Conservation (phyloP, 169 alveolate genomes). For the Perkinsus marinus region DNA sequence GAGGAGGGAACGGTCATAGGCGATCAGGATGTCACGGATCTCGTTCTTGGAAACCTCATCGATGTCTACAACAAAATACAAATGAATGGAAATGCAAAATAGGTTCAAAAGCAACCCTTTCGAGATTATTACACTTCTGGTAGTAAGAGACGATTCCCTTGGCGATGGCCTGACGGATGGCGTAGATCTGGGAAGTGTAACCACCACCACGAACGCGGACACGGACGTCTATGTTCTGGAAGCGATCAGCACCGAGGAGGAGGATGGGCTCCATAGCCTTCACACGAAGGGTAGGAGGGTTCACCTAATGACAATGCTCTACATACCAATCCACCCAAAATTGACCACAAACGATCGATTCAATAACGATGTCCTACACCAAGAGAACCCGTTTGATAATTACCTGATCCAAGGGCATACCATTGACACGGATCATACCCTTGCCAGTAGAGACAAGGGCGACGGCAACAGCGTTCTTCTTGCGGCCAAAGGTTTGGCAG, state of each 20-base stretch:
- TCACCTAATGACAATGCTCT: not conserved
- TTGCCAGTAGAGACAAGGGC: conserved; percentile 83
- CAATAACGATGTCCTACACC: not conserved
- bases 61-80: conserved; percentile 32
- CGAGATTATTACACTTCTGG: conserved; percentile 64
- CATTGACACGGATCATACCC: conserved; percentile 90
- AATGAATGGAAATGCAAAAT: not conserved
- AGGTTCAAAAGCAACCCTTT: not conserved
- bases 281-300: conserved; percentile 57
- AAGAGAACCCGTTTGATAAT: not conserved
- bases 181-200: conserved; percentile 87
- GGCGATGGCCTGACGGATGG: conserved; percentile 91
- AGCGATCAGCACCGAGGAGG: conserved; percentile 82
- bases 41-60: conserved; percentile 86
- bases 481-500: conserved; percentile 93
- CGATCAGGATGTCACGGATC: conserved; percentile 80
- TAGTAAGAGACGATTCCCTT: conserved; percentile 94
- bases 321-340: too few species aligned
- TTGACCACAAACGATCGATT: too few species aligned
- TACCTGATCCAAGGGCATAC: conserved; percentile 73
- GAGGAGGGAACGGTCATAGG: conserved; percentile 94
- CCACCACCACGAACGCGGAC: conserved; percentile 99
- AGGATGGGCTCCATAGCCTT: conserved; percentile 95
- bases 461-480: conserved; percentile 97
- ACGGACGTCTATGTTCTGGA: conserved; percentile 84